Evolutionary conservation across 208 protist species (phyloP).

Genomic region (Acanthamoeba quina): DNA sequence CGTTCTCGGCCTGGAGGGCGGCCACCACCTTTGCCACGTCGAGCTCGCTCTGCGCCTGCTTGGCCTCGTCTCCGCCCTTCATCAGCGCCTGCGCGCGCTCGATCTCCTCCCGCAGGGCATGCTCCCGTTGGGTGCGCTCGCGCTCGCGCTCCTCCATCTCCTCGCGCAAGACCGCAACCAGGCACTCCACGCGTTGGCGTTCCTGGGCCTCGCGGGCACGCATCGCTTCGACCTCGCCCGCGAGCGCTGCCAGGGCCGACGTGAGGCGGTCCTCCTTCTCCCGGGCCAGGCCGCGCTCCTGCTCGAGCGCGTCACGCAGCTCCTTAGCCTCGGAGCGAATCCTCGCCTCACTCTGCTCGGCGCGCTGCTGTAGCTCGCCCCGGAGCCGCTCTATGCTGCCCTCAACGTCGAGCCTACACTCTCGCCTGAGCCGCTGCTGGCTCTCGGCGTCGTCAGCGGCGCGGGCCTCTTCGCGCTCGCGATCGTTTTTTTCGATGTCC

Average conservation of each 20-base stretch:
- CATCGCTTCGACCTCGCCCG: not conserved
- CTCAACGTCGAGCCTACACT: not conserved
- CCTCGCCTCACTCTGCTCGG: not conserved
- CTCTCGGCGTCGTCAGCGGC: not conserved
- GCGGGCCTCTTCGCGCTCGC: not conserved
- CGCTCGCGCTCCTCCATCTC: slow-evolving; percentile 12
- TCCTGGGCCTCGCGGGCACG: not conserved
- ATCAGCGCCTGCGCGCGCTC: not conserved
- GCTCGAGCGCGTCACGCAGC: not conserved
- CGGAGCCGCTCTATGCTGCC: not conserved
- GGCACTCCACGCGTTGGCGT: not conserved
- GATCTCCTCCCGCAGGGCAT: not conserved
- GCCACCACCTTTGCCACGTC: not conserved
- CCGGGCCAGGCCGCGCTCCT: not conserved
- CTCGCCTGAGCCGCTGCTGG: not conserved
- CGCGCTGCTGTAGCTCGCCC: not conserved
- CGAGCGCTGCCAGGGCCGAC: not conserved
- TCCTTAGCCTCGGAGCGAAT: not conserved
- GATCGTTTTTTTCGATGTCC: not conserved
- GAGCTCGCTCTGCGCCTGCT: not conserved
- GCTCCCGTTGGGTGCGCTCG: not conserved
- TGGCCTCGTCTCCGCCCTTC: not conserved
- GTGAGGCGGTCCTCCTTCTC: slow-evolving; percentile 1
- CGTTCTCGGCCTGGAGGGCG: slow-evolving; percentile 4
- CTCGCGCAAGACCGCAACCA: not conserved